Base-by-base conservation (phyloP, 1,284 basidiomycete genomes). In the Erythrobasidium hasegawianum region DNA sequence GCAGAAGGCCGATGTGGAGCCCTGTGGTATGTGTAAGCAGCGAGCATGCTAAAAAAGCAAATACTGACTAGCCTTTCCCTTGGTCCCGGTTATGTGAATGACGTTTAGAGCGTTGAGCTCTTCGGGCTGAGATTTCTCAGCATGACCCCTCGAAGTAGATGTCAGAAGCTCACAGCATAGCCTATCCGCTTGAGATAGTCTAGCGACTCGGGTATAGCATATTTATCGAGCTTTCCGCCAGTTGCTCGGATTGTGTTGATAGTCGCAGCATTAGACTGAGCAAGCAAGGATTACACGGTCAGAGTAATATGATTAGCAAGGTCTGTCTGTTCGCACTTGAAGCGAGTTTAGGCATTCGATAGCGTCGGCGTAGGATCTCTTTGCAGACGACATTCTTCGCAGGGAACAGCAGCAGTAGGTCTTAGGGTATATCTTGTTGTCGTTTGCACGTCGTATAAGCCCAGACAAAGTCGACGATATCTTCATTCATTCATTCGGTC, bases 51-150 rank as follows among this genome's bases (percentile, higher is more conserved):
- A n/a, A n/a, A n/a, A n/a, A n/a, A n/a, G n/a, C n/a, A n/a, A n/a
- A n/a, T n/a, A n/a, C n/a, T n/a, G n/a, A n/a, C 26, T 13, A 24
- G 58, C 62, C 77, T 99, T 99, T 52, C 96, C 96, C 79, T 99
- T 99, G 3, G 96, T 99, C 1, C 96, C 96, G 13, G 96, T 95
- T 74, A 99, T 87, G 80, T 99, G 96, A 38, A 98, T 84, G 62
- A 94, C 91, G 77, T 97, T 96, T 69, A 98, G 81, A 54, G 80
- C 79, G 77, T 98, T 94, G 59, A 99, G 81, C 72, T 94, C 87
- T 59, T 83, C 79, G 26, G 89, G 84, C 90, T 91, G 75, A 59
- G 49, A 62, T 71, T 5, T 14, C n/a, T 55, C 13, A 57, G 41
- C 16, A 14, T 2, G 3, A 9, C 3, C 26, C 13, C 20, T n/a